These are phyloP conservation scores for Claviceps spartinae DNA, from an alignment of 2,329 filamentous ascomycete genomes.

Conservation along the genomic window DNA sequence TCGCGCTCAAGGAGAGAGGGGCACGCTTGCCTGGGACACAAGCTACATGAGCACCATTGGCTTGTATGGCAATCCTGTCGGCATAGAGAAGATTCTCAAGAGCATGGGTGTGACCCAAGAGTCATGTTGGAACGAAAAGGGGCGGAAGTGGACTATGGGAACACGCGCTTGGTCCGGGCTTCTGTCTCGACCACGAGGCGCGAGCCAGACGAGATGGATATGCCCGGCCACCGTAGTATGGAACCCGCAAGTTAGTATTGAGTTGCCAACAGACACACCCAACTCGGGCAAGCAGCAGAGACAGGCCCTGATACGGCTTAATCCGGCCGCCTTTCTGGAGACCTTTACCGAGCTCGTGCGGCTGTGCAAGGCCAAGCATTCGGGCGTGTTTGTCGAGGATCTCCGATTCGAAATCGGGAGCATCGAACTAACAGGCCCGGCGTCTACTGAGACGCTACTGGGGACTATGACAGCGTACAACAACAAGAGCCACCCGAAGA, in stretches of 20 bases:
- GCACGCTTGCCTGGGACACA: constrained; percentile 80
- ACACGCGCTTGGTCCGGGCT: constrained; percentile 34
- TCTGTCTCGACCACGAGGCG: constrained; percentile 40
- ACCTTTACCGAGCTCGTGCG: constrained; percentile 50
- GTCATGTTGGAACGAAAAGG: constrained; percentile 48
- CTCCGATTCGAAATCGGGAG: constrained; percentile 53
- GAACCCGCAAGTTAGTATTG: constrained; percentile 35
- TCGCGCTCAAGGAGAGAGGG: constrained; percentile 59
- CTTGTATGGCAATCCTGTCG: constrained; percentile 51
- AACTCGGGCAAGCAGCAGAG: constrained; percentile 15
- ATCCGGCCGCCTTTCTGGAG: constrained; percentile 67
- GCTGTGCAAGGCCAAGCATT: constrained; percentile 45
- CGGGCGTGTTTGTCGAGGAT: constrained; percentile 51
- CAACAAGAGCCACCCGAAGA: constrained; percentile 14
- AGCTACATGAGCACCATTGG: constrained; percentile 86
- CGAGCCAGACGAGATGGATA: constrained; percentile 38
- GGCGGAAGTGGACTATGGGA: constrained; percentile 55
- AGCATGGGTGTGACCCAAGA: constrained; percentile 48
- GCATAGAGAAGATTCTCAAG: constrained; percentile 53
- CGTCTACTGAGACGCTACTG: constrained; percentile 64
- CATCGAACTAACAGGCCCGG: constrained; percentile 49
- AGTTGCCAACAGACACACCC: constrained; percentile 12
- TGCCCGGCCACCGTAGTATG: constrained; percentile 65
- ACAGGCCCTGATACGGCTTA: constrained; percentile 57
- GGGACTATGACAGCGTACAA: constrained; percentile 48